Conservation (phyloP, 441 rosid species). For the Caryocar brasiliense region DNA sequence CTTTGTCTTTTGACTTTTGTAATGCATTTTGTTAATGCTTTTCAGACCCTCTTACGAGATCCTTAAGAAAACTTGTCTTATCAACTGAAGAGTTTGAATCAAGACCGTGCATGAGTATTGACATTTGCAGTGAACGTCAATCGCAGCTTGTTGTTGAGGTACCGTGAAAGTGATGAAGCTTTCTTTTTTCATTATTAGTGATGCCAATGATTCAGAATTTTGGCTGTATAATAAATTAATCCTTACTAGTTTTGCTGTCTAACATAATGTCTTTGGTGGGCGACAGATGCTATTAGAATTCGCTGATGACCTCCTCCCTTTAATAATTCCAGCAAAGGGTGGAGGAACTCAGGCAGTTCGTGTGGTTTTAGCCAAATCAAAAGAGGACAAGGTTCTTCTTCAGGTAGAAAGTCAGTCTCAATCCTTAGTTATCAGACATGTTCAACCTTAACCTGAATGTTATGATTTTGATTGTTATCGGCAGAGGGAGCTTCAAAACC, state of each 20-base stretch:
- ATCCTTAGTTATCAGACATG: not conserved
- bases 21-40: conserved; percentile 6
- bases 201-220: no score
- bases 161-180: conserved; percentile 8
- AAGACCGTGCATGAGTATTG: conserved; percentile 64
- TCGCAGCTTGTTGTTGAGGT: conserved; percentile 69
- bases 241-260: not conserved
- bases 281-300: conserved; percentile 57
- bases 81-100: conserved; percentile 55
- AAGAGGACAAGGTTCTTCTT: conserved; percentile 58
- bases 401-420: conserved; percentile 33
- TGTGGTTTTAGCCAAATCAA: conserved; percentile 56
- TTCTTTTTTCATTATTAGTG: conserved; percentile 1
- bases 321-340: conserved; percentile 55
- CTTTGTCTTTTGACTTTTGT: not conserved
- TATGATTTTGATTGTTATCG: conserved; percentile 15
- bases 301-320: conserved; percentile 55
- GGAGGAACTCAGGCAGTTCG: conserved; percentile 66
- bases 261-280: conserved; percentile 6
- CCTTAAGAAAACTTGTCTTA: conserved; percentile 48
- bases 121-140: conserved; percentile 80
- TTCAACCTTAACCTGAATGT: not conserved
- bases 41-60: conserved; percentile 48
- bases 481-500: conserved; percentile 59
- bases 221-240: no score